These are phyloP conservation scores for Ogataea haglerorum DNA, from an alignment of 805 yeast genomes.

Conservation along the genomic window DNA sequence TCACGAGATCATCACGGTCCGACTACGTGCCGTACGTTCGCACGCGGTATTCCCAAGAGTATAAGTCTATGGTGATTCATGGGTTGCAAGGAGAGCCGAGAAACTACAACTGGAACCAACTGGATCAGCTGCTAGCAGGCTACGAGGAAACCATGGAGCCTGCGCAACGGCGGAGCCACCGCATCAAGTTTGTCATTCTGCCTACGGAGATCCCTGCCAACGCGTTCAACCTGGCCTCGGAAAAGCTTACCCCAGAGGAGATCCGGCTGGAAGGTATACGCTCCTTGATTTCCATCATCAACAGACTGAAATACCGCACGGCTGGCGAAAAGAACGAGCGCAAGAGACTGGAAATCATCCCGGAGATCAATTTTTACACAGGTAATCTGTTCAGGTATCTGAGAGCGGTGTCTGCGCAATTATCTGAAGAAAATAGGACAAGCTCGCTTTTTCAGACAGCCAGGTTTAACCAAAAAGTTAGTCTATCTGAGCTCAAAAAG, in stretches of 20 bases:
- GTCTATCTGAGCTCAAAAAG: slow-evolving; percentile 51
- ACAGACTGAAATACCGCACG: slow-evolving; percentile 50
- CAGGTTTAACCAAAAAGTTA: slow-evolving; percentile 46
- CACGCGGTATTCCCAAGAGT: slow-evolving; percentile 73
- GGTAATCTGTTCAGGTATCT: slow-evolving; percentile 74
- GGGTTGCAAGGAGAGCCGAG: slow-evolving; percentile 51
- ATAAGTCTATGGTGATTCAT: slow-evolving; percentile 54
- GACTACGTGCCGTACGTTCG: slow-evolving; percentile 57
- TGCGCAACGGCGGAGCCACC: slow-evolving; percentile 50
- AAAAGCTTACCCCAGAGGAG: slow-evolving; percentile 75
- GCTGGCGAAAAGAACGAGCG: slow-evolving; percentile 37
- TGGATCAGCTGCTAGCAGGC: slow-evolving; percentile 92
- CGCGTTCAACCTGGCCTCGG: slow-evolving; percentile 43
- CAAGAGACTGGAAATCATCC: slow-evolving; percentile 48
- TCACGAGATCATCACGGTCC: slow-evolving; percentile 21
- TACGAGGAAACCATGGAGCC: slow-evolving; percentile 69
- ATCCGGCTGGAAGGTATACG: slow-evolving; percentile 88
- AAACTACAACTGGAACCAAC: slow-evolving; percentile 79
- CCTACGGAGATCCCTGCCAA: slow-evolving; percentile 71
- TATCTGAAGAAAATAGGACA: slow-evolving; percentile 17
- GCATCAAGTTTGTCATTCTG: slow-evolving; percentile 79
- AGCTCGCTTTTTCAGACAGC: slow-evolving; percentile 24
- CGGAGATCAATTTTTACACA: slow-evolving; percentile 83
- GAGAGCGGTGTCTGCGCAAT: slow-evolving; percentile 31
- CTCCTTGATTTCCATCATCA: slow-evolving; percentile 58